A percentile compares a stretch with the other conserved stretches of the same genome.
Evolutionary conservation across 148 eudicot genomes (phyloP).

Genomic region (Rhododendron simsii): DNA sequence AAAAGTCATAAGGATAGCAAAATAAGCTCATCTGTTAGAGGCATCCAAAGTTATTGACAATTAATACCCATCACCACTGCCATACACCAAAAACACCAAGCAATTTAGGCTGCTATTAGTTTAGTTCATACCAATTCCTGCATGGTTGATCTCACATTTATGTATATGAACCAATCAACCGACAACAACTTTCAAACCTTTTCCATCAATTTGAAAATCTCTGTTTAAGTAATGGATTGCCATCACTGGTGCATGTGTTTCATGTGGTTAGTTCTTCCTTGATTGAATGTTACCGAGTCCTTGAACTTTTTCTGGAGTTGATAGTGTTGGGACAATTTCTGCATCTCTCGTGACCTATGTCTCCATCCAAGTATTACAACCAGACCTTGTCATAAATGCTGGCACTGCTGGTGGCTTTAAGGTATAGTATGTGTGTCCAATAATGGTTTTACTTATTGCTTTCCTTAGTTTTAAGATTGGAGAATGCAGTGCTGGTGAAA

Average conservation of each 20-base stretch:
- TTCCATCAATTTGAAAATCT: background rate
- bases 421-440: conserved; percentile 32
- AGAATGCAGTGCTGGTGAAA: background rate
- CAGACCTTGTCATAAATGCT: conserved; percentile 94
- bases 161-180: background rate
- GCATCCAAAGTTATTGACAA: background rate
- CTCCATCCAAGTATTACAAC: conserved; percentile 76
- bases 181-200: background rate
- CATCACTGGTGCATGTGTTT: background rate
- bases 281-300: conserved; percentile 4
- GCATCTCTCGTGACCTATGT: conserved; percentile 92
- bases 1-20: background rate
- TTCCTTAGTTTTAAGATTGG: background rate
- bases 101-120: background rate
- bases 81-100: background rate
- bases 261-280: background rate
- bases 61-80: background rate
- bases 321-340: conserved; percentile 79
- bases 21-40: background rate
- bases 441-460: background rate
- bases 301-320: conserved; percentile 59
- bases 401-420: conserved; percentile 97
- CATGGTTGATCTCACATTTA: too few relatives aligned
- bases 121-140: background rate
- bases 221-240: background rate